Conservation (phyloP, 345 rosid genomes). For the Erodium maritimum region DNA sequence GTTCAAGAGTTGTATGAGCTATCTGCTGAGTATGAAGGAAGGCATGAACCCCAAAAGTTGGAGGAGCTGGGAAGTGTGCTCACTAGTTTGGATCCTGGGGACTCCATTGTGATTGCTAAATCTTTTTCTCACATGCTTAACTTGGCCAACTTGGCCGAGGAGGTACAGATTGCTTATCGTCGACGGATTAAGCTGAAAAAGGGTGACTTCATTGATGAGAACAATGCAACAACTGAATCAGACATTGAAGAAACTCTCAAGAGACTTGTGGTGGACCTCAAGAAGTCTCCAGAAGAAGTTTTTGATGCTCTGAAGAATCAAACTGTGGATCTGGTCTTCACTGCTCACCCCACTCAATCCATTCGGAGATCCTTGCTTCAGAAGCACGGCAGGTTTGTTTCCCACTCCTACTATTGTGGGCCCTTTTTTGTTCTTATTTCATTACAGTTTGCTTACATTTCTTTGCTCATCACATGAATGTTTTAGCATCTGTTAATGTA, state of each 20-base stretch:
- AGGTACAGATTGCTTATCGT: constrained; percentile 86
- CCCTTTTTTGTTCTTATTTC: too few species aligned
- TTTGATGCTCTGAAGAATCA: constrained; percentile 92
- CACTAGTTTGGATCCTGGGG: constrained; percentile 92
- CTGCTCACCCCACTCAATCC: constrained; percentile 98
- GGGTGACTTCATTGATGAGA: constrained; percentile 82
- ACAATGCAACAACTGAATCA: constrained; percentile 80
- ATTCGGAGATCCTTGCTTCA: constrained; percentile 94
- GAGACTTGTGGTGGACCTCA: constrained; percentile 68
- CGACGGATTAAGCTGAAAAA: constrained; percentile 74
- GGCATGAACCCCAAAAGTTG: constrained; percentile 52
- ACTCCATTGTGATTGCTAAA: constrained; percentile 83
- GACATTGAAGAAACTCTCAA: constrained; percentile 90
- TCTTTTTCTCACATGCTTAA: constrained; percentile 94
- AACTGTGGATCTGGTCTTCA: constrained; percentile 89
- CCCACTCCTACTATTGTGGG: neutral
- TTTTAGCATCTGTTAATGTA: neutral
- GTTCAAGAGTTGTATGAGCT: constrained; percentile 96
- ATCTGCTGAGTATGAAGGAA: constrained; percentile 91
- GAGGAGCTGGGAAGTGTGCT: constrained; percentile 81
- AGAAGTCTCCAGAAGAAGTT: constrained; percentile 83
- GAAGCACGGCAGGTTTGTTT: constrained; percentile 77
- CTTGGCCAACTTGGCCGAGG: constrained; percentile 96
- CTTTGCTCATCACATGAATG: neutral
- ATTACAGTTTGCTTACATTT: neutral